Conservation (phyloP, 1,284 basidiomycete species). For the Thelephora terrestris region DNA sequence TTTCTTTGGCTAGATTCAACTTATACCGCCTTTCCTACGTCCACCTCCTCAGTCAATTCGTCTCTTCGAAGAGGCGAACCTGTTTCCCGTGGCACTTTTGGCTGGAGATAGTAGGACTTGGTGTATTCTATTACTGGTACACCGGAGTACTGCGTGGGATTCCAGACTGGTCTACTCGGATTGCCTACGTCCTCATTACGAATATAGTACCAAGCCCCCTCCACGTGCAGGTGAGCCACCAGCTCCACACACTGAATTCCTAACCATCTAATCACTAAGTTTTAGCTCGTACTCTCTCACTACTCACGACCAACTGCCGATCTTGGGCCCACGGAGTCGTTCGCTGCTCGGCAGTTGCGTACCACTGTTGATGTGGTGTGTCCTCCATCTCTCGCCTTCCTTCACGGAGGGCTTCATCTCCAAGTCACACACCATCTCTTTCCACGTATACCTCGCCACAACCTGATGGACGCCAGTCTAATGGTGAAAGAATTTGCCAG, state of each 20-base stretch:
- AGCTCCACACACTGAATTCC: not conserved
- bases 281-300: slow-evolving; percentile 93
- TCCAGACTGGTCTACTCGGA: slow-evolving; percentile 53
- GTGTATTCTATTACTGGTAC: slow-evolving; percentile 80
- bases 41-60: slow-evolving; percentile 59
- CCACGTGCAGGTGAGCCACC: slow-evolving; percentile 61
- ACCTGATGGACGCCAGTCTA: slow-evolving; percentile 71
- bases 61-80: slow-evolving; percentile 44
- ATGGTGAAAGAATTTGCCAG: slow-evolving; percentile 81
- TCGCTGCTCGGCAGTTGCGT: slow-evolving; percentile 86
- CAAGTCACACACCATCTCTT: slow-evolving; percentile 98
- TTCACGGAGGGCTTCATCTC: slow-evolving; percentile 91
- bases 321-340: slow-evolving; percentile 85
- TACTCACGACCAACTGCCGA: slow-evolving; percentile 94
- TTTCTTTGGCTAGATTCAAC: slow-evolving; percentile 92
- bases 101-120: slow-evolving; percentile 59
- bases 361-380: slow-evolving; percentile 96
- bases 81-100: slow-evolving; percentile 66
- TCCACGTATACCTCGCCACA: slow-evolving; percentile 91
- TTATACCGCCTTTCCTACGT: slow-evolving; percentile 85
- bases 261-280: slow-evolving; percentile 3
- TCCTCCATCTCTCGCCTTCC: slow-evolving; percentile 71
- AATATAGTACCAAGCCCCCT: slow-evolving; percentile 77
- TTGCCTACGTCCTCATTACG: slow-evolving; percentile 70
- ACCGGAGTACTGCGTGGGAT: slow-evolving; percentile 52